Evolutionary conservation across 2,329 filamentous ascomycete species (phyloP), one percentile per base, ranked within the genome.

Genomic region (Aspergillus transmontanensis): DNA sequence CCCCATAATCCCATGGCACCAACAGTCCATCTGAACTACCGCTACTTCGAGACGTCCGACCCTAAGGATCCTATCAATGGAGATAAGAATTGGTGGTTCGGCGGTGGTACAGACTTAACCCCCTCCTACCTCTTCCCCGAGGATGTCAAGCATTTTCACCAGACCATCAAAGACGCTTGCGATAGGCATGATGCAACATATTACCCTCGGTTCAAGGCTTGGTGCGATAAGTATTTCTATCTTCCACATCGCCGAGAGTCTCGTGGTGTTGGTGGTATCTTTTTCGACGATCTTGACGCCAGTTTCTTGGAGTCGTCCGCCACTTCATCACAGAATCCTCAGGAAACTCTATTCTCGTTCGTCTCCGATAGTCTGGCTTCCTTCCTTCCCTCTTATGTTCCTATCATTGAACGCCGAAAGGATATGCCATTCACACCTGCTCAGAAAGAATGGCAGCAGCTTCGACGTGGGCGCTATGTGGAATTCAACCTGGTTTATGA

Each of bases 401-500:
- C 95, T 32, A 97, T 99, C 69, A 85, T 99, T 63, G 86, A 93
- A 75, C 89, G 86, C 76, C 85, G 95, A 69, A 98, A 96, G 83
- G 91, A 97, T 72, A 93, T 97, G 93, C 89, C 92, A 0, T 99
- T 88, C 73, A 94, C 88, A 0, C 89, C 90, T 55, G 85, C 89
- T 69, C 91, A 97, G 81, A 97, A 97, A 83, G 88, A 92, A 68
- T 99, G 95, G 95, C 95, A 99, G 82, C 95, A 98, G 82, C 84
- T 99, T 66, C 87, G 95, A 57, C 84, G 95, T 68, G 95, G 95
- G n/a, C 86, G 93, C 72, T 99, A 99, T 76, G 95, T 99, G 66
- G 95, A 99, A 80, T 99, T 99, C 80, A 99, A 99, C 80, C 85
- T 99, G 43, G 93, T 99, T 61, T 94, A 99, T 80, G 95, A 99